Evolutionary conservation across 768 basidiomycete species (phyloP), one percentile per base, ranked within the genome.

Genomic region (Daedalea quercina): DNA sequence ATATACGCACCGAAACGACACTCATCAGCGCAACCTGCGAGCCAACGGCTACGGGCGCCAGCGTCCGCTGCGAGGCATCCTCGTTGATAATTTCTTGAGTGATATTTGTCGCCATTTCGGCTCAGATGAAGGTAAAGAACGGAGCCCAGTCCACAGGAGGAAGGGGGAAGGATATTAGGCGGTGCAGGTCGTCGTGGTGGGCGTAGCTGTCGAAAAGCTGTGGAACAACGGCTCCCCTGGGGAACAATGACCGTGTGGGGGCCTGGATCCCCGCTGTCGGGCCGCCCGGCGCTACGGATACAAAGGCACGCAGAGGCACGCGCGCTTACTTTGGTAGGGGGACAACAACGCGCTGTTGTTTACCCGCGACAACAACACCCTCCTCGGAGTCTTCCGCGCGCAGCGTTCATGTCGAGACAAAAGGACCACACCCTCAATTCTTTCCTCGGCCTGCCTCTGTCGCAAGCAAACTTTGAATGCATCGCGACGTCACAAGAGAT

Each of bases 21-120:
- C 74, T 74, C 89, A 90, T 90, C 41, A 90, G 73, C 40, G 74
- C 75, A 42, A 87, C 81, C 67, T 91, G 89, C n/a, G 81, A 81
- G 56, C 77, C 85, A 25, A 91, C 89, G 51, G 89, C 87, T 54
- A 77, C 76, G 70, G 89, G 88, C 76, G 81, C 82, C 78, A 87
- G 82, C 76, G 83, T 76, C 78, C 86, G 73, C 57, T 62, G 64
- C 50, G 59, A 58, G 20, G 62, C 40, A 52, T 58, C 63, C 52
- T 67, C 58, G 54, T 59, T 54, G 53, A 65, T 58, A 24, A 65
- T 50, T n/a, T n/a, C 28, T 44, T 66, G 57, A 43, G 52, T 58
- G 31, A 65, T 34, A 45, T 57, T 41, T 17, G 59, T 46, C 63
- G 65, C 65, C 53, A 54, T 47, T 37, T 53, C 48, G 45, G 24